Evolutionary conservation across 176 grass and related monocot genomes (phyloP).

Genomic region (Guadua angustifolia): DNA sequence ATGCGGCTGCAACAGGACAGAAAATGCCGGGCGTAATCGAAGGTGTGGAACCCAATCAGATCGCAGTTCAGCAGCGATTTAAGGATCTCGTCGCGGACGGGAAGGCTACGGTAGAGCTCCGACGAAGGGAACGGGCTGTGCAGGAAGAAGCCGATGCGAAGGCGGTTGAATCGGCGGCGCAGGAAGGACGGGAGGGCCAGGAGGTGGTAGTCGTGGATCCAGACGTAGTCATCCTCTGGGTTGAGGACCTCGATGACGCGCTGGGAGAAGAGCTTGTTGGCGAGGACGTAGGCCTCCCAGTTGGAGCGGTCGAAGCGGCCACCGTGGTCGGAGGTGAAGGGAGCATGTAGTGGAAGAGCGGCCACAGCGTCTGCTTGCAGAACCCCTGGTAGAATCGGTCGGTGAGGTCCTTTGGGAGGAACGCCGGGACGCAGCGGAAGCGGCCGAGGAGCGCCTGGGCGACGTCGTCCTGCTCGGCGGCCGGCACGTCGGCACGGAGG

Average conservation of each 20-base stretch:
- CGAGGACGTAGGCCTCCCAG: conserved; percentile 70
- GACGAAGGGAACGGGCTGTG: conserved; percentile 65
- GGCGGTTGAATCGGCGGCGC: conserved; percentile 69
- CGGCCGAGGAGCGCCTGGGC: conserved; percentile 67
- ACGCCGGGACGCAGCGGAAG: conserved; percentile 72
- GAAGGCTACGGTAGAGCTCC: conserved; percentile 57
- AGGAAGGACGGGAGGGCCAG: conserved; percentile 88
- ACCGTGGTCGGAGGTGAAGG: conserved; percentile 48
- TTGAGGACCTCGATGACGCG: conserved; percentile 85
- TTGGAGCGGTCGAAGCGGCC: conserved; percentile 71
- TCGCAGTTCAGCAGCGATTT: conserved; percentile 64
- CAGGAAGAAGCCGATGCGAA: conserved; percentile 65
- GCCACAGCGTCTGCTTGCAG: conserved; percentile 74
- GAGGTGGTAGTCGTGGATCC: conserved; percentile 99
- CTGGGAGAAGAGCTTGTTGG: conserved; percentile 69
- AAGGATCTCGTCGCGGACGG: conserved; percentile 60
- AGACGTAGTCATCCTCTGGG: conserved; percentile 89
- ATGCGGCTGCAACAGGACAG: conserved; percentile 65
- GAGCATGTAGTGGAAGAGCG: conserved; percentile 79
- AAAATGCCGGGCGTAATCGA: conserved; percentile 62
- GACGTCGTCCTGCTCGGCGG: conserved; percentile 65
- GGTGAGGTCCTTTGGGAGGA: conserved; percentile 60
- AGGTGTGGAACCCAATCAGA: conserved; percentile 59
- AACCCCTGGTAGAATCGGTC: conserved; percentile 74
- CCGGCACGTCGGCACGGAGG: conserved; percentile 61